Evolutionary conservation across 2,329 filamentous ascomycete species (phyloP), one percentile per base, ranked within the genome.

Genomic region (Thielaviopsis euricoi): DNA sequence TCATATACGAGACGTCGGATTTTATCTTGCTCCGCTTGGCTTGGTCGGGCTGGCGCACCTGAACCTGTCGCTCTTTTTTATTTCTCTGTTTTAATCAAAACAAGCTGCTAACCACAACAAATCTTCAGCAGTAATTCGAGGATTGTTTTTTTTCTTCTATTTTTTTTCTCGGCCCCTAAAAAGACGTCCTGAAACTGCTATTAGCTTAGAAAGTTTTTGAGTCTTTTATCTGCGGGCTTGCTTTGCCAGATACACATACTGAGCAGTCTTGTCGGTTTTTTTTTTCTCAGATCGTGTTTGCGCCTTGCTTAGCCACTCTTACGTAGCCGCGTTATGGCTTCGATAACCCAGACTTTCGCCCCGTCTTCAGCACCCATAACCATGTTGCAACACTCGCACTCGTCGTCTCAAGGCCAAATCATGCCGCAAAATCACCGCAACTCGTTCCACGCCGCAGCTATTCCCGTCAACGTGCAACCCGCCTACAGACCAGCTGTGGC

Each of bases 331-430:
- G 55, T 69, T 70, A 91, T 93, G 87, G 87, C 87, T 76, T 86
- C 87, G 71, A 77, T 91, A 76, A 85, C 90, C 67, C 87, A 91
- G 74, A 82, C 85, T 62, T 87, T 86, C 68, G 81, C 86, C 66
- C 84, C 87, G 73, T 85, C 88, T 71, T 82, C 83, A 67, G 77
- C 78, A 70, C 83, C 85, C 64, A 78, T 83, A 66, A 83, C 83
- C 63, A 85, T 89, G 79, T 82, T 90, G 66, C 86, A 89, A 70
- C 79, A 83, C 65, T 81, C 84, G 65, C 66, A 71, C 57, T 77
- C 80, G 62, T 66, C 72, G 37, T 71, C 69, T 62, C 74, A 77
- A 62, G 75, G 76, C 62, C 83, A 80, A 63, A 67, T 71, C 60
- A 65, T 68, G 58, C 71, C 71, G 17, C 73, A 77, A 60, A 65